Conservation (phyloP, 345 rosid genomes). For the Eucalyptus fibrosa region DNA sequence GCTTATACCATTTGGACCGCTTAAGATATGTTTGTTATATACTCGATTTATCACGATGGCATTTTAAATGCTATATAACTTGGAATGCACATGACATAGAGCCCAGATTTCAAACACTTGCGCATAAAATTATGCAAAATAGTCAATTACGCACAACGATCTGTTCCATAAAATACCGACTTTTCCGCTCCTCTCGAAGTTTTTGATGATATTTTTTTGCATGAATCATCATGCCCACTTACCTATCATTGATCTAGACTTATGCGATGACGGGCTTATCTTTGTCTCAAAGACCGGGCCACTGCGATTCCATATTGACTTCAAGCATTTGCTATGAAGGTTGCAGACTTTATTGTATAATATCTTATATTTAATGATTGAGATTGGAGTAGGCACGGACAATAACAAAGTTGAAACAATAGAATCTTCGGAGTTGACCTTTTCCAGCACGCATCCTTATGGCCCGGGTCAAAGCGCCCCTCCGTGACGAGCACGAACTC, state of each 20-base stretch:
- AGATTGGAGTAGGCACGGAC: not conserved
- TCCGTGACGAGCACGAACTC: not conserved
- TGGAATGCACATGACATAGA: not conserved
- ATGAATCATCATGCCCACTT: not conserved
- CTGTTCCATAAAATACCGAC: not conserved
- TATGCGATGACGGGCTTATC: not conserved
- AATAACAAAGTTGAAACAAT: not conserved
- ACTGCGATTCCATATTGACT: not conserved
- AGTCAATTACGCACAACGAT: fast-evolving
- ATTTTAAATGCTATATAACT: not conserved
- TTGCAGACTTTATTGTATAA: not conserved
- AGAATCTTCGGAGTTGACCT: not conserved
- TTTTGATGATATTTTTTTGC: not conserved
- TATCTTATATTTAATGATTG: not conserved
- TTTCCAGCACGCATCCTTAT: not conserved
- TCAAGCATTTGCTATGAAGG: not conserved
- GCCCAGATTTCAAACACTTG: not conserved
- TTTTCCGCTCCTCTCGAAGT: not conserved
- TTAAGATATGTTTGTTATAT: not conserved
- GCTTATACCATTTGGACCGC: not conserved
- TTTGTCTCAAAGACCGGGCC: not conserved
- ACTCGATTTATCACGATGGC: not conserved
- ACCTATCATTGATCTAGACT: not conserved
- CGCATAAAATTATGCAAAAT: not conserved
- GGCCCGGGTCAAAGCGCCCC: not conserved